These are phyloP conservation scores for Fusarium beomiforme DNA, from an alignment of 2,329 filamentous ascomycete species.

Conservation along the genomic window DNA sequence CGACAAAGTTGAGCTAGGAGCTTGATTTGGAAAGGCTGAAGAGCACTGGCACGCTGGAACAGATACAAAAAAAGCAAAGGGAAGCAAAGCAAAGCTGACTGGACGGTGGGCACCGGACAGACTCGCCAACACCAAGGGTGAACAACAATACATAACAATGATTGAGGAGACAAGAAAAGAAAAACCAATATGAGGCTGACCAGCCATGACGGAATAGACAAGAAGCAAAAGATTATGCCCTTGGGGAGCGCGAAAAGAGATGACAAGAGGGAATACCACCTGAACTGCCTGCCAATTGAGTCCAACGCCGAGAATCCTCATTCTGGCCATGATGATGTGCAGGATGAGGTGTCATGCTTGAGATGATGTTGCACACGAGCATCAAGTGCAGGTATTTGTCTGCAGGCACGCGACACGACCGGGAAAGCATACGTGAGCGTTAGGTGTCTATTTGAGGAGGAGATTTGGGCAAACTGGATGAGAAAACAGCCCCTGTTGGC, in stretches of 20 bases:
- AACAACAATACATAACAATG: not conserved
- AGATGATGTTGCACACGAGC: constrained; percentile 35
- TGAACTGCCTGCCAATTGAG: constrained; percentile 10
- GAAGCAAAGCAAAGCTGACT: constrained; percentile 16
- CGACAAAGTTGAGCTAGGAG: constrained; percentile 13
- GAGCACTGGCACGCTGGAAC: constrained; percentile 23
- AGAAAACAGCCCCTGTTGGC: constrained; percentile 18
- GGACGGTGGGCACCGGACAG: constrained; percentile 9
- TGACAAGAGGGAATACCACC: constrained; percentile 8
- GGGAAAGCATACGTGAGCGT: not conserved
- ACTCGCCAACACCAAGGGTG: constrained; percentile 2
- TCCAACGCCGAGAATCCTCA: constrained; percentile 4
- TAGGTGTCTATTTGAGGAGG: constrained; percentile 10
- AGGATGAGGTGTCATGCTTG: constrained; percentile 37
- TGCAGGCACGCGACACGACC: constrained; percentile 31
- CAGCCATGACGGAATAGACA: constrained; percentile 13
- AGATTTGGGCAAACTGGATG: constrained; percentile 3
- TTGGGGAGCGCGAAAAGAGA: constrained; percentile 29
- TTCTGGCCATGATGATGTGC: constrained; percentile 35
- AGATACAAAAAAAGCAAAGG: constrained; percentile 27
- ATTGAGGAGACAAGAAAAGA: constrained; percentile 32
- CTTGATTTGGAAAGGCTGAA: constrained; percentile 41
- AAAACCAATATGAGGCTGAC: constrained; percentile 41
- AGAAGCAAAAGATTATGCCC: constrained; percentile 4
- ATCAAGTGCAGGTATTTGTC: constrained; percentile 15